A percentile compares a stretch with the other conserved stretches of the same genome.
Conservation (phyloP, 768 basidiomycete genomes). For the Chalciporus sphaerocephalus region DNA sequence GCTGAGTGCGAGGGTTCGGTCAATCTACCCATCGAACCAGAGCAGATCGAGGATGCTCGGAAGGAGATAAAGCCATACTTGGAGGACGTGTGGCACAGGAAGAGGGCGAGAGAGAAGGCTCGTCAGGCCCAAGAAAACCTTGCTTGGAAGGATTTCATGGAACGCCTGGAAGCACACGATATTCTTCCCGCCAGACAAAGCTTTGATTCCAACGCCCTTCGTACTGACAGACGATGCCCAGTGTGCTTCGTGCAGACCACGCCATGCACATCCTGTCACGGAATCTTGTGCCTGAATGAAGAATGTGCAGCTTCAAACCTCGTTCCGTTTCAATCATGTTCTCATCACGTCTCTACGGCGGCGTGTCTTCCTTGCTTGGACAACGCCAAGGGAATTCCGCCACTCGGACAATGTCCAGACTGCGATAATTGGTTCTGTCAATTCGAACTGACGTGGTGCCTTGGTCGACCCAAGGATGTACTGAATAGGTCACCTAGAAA, state of each 20-base stretch:
- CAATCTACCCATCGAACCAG: constrained; percentile 15
- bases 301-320: constrained; percentile 17
- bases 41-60: constrained; percentile 15
- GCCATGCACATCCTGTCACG: constrained; percentile 9
- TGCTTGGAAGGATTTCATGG: constrained; percentile 19
- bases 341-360: constrained; percentile 4
- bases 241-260: constrained; percentile 5
- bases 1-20: constrained; percentile 11
- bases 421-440: constrained; percentile 22
- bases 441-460: constrained; percentile 22
- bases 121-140: constrained; percentile 1
- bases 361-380: constrained; percentile 13
- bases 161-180: constrained; percentile 11
- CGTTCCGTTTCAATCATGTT: constrained; percentile 16
- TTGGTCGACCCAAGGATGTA: constrained; percentile 15
- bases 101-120: constrained; percentile 2
- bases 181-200: neutral
- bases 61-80: constrained; percentile 15
- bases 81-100: constrained; percentile 8
- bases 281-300: constrained; percentile 16
- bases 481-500: neutral
- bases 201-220: neutral
- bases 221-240: constrained; percentile 8
- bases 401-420: constrained; percentile 18
- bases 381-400: neutral